Base-by-base conservation (phyloP, 192 early-diverging fungal genomes). In the Obelidium mucronatum region DNA sequence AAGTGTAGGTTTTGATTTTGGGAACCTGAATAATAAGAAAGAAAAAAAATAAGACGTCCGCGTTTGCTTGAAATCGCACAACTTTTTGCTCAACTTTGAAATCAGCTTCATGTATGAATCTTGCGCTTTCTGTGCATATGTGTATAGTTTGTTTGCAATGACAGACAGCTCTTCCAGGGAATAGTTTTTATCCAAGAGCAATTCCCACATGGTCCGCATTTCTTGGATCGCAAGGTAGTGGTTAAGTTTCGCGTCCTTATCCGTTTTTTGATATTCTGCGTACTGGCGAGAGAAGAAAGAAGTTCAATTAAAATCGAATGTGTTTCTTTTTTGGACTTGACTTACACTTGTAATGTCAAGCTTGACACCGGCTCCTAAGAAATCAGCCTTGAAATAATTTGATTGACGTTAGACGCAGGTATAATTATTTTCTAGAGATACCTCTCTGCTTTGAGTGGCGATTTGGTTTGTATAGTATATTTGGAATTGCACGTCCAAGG, bases 161-260 rank as follows among this genome's bases (percentile, higher is more conserved):
- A 11, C 37, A 34, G 40, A 60, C 15, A 73, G 28, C 33, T 73
- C 70, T 19, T 73, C 70, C 70, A 73, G 13, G 15, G 30, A 22
- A 30, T 37, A 73, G 30, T 37, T 60, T 22, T 73, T 59, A 17
- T 33, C 15, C 11, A 40, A 31, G 6, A 59, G 52, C 48, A 73
- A 36, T 60, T 73, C 55, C 70, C 70, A 73, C 70, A 73, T 54
- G 54, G 26, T 59, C 33, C 70, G 52, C 31, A 40, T 33, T 26
- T 73, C 70, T 40, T 58, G 53, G 2, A 73, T 24, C 2, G 33
- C 37, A 4, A 73, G 30, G 36, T 60, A 73, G 37, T 73, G 70
- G 37, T 73, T 58, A 3, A 73, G 28, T 59, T 73, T 73, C 15
- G 70, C 70, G 55, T 73, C 70, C 55, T 26, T 26, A 36, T 73